These are phyloP conservation scores for Fagopyrum tataricum DNA, from an alignment of 148 eudicot species.

Conservation along the genomic window DNA sequence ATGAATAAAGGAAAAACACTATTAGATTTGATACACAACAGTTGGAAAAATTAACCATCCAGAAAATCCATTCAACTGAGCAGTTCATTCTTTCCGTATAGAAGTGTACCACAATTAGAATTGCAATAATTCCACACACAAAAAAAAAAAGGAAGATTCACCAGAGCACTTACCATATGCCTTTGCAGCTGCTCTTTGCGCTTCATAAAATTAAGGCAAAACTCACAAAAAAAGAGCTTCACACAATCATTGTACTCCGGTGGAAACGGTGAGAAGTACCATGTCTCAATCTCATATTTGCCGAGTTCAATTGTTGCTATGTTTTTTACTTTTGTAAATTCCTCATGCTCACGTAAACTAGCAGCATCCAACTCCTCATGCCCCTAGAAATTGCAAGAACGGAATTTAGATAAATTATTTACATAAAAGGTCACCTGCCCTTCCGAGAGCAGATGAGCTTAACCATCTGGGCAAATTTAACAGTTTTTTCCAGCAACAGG, in stretches of 20 bases:
- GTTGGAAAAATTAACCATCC: background rate
- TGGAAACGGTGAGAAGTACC: constrained; percentile 99
- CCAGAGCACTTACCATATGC: constrained; percentile 72
- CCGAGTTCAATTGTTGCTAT: constrained; percentile 95
- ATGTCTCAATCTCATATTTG: constrained; percentile 96
- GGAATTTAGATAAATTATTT: background rate
- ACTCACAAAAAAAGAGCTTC: constrained; percentile 95
- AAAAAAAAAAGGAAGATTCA: background rate
- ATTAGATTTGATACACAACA: background rate
- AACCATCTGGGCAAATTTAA: background rate
- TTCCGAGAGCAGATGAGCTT: background rate
- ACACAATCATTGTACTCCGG: constrained; percentile 91
- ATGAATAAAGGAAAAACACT: background rate
- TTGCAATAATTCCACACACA: background rate
- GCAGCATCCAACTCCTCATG: constrained; percentile 99
- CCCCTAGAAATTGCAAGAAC: constrained; percentile 37
- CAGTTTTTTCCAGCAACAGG: background rate
- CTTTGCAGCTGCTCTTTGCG: constrained; percentile 89
- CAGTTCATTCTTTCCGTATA: background rate
- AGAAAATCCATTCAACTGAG: background rate
- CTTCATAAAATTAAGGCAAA: constrained; percentile 97
- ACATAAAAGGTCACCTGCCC: background rate
- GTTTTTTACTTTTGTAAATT: constrained; percentile 94
- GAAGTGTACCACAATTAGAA: background rate
- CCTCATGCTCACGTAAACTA: constrained; percentile 99